A percentile compares a stretch with the other conserved stretches of the same genome.
Conservation (phyloP, 2,329 filamentous ascomycete genomes). For the Exophiala sp. region DNA sequence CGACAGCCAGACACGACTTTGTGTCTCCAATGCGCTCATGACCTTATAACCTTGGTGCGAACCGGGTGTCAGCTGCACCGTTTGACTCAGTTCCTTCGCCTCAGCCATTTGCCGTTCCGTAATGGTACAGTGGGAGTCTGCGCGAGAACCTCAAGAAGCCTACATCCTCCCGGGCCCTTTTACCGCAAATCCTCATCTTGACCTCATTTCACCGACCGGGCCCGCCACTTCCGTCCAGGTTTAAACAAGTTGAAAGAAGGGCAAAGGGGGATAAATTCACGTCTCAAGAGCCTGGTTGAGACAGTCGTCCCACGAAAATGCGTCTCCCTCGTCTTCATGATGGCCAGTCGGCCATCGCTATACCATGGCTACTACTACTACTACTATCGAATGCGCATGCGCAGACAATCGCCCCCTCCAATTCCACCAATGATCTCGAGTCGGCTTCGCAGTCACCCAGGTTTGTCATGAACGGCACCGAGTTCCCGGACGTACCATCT, state of each 20-base stretch:
- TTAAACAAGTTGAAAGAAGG: no score
- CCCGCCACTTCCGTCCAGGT: no score
- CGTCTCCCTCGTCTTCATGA: not conserved
- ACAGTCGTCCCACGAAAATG: constrained; percentile 5
- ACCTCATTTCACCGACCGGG: not conserved
- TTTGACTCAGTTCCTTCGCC: not conserved
- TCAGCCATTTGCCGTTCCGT: not conserved
- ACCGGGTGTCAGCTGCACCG: constrained; percentile 12
- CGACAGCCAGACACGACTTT: not conserved
- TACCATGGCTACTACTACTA: constrained; percentile 12
- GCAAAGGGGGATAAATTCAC: not conserved
- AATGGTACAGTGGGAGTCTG: not conserved
- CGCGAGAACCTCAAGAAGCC: not conserved
- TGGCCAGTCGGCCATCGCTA: constrained; percentile 8
- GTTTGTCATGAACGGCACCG: constrained; percentile 27
- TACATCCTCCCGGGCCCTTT: not conserved
- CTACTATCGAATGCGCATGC: constrained; percentile 10
- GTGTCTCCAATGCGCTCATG: not conserved
- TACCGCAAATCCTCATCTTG: not conserved
- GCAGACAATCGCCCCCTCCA: constrained; percentile 24
- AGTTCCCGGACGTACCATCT: constrained; percentile 12
- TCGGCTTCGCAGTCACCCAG: constrained; percentile 20
- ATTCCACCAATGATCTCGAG: constrained; percentile 23
- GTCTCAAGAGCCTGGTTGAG: not conserved
- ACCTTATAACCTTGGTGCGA: not conserved